Conservation (phyloP, 208 protist genomes). For the Leishmania gerbilli region DNA sequence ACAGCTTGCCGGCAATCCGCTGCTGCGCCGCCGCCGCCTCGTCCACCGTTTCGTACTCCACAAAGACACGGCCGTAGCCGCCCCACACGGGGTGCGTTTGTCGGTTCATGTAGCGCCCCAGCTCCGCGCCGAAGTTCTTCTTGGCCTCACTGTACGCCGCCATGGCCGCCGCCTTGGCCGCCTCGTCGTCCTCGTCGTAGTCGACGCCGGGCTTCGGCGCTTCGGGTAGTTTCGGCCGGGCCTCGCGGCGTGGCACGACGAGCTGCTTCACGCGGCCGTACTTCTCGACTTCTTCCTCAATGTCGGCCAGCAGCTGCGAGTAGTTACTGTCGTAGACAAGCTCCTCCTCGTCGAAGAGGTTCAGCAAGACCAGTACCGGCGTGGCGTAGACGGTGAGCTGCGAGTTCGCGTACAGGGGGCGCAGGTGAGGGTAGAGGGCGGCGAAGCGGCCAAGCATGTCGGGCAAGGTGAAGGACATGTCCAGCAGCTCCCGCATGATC, state of each 20-base stretch:
- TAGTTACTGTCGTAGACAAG: slow-evolving; percentile 72
- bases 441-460: slow-evolving; percentile 65
- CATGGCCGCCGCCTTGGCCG: slow-evolving; percentile 36
- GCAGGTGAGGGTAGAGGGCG: slow-evolving; percentile 67
- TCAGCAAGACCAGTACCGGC: slow-evolving; percentile 79
- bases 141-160: slow-evolving; percentile 50
- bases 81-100: slow-evolving; percentile 84
- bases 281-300: slow-evolving; percentile 83
- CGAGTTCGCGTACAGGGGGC: slow-evolving; percentile 65
- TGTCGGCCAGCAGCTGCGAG: slow-evolving; percentile 65
- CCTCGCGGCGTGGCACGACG: slow-evolving; percentile 78
- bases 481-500: slow-evolving; percentile 72
- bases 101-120: slow-evolving; percentile 60
- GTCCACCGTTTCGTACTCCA: slow-evolving; percentile 86
- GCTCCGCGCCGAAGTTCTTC: slow-evolving; percentile 45
- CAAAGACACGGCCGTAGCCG: slow-evolving; percentile 84
- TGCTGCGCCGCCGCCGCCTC: slow-evolving; percentile 82
- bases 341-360: slow-evolving; percentile 90
- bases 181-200: slow-evolving; percentile 26
- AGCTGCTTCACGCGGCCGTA: slow-evolving; percentile 81
- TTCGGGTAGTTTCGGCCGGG: slow-evolving; percentile 57
- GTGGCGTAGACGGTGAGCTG: slow-evolving; percentile 80
- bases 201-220: slow-evolving; percentile 42
- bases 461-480: slow-evolving; percentile 53
- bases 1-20: slow-evolving; percentile 82